Evolutionary conservation across 2,329 filamentous ascomycete species (phyloP), one percentile per base, ranked within the genome.

Genomic region (Penicillium sclerotigenum): DNA sequence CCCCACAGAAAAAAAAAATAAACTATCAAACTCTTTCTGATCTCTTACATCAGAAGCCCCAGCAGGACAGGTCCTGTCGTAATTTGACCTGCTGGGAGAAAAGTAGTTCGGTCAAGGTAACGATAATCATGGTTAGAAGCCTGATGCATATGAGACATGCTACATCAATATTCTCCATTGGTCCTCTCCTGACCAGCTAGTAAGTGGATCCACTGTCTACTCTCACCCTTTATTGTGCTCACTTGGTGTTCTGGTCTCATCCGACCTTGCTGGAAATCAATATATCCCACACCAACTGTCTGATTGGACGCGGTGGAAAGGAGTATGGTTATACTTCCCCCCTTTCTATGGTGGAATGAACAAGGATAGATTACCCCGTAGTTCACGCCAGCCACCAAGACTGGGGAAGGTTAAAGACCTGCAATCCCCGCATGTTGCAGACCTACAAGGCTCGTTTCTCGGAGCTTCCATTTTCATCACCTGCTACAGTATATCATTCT

Each of bases 241-340:
- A 20, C 7, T n/a, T 16, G n/a, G 14, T 13, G 18, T 13, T 36
- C 38, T 18, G 11, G 38, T 14, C 16, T 20, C 16, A 14, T 26
- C 7, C 11, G 1, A 3, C 10, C 29, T 26, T 20, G 11, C 38
- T 26, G 4, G 1, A 36, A 36, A 20, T 16, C 20, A 28, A 36
- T 31, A 11, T 6, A 13, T 45, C 5, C 6, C 28, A 51, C 13
- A 7, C n/a, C 1, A 7, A 7, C 2, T 1, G 2, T 16, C 8
- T 52, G 38, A 52, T 52, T 52, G 48, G 48, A 45, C 1, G 38
- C 48, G 48, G 48, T 24, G 24, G 8, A 52, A 52, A 36, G 48
- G 48, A 52, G 10, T 26, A 24, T 33, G 22, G 6, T 11, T 8
- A 16, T 4, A 4, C 13, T 16, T 22, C 22, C 20, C 20, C 38